Base-by-base conservation (phyloP, 2,329 filamentous ascomycete species). In the Penicillium fuscoglaucum region DNA sequence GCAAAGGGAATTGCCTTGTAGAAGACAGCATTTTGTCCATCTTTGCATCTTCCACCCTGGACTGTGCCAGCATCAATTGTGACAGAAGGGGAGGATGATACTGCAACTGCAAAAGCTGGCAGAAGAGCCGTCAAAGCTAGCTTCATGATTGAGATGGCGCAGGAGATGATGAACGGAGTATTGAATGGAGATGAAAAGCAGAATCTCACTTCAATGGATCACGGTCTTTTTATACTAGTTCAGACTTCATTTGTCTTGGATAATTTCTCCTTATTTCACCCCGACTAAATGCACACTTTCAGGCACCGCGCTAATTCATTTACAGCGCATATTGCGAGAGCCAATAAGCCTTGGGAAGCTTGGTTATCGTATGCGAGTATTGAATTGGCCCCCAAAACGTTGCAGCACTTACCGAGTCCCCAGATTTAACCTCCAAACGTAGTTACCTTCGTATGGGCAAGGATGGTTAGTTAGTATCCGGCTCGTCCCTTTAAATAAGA, bases 1-100 rank as follows among this genome's bases (percentile, higher is more conserved):
- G 61, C 66, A 37, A 50, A 68, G 26, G 65, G 65, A 35, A 68
- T 57, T 24, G 28, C 47, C 51, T 65, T 65, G 48, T 62, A 64
- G 24, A 28, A 68, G 12, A 67, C 63, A n/a, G 60, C 59, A 46
- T 58, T 33, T 56, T 54, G 35, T 28, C 41, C 45, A 41, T 39
- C 28, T 12, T 50, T 41, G 45, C 65, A 68, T 24, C 46, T 46
- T 54, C 61, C 66, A 57, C 66, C 65, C 1, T 59, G 5, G 26
- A 68, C 8, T 15, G 52, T 60, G 15, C 66, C 66, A 31, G 63
- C 65, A 37, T 62, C 62, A n/a, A 61, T 62, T 13, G 52, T 61
- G 12, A 67, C 65, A 6, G 60, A 62, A 29, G 66, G 63, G 3
- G 57, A 40, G 4, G 59, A 19, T 9, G 37, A 39, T 15, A 41